Base-by-base conservation (phyloP, 208 protist genomes). In the Acanthamoeba rhysodes region DNA sequence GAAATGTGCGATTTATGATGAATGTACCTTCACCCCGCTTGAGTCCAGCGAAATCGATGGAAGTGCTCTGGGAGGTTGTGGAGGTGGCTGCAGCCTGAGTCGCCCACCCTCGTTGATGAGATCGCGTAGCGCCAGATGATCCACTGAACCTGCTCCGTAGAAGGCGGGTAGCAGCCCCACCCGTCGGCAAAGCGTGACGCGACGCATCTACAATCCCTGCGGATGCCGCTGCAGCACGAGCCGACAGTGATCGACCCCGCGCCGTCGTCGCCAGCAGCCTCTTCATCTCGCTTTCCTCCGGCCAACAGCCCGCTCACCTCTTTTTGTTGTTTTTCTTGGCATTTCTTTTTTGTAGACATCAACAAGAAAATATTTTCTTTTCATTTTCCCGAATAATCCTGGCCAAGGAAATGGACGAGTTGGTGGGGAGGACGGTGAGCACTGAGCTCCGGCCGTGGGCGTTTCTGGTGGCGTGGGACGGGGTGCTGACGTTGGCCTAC, bases 391-490 rank as follows among this genome's bases (percentile, higher is more conserved):
- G 24, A 45, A 8, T 16, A 59, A 4, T 4, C 32, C 18, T 74
- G 32, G 6, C 24, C 29, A 1, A 0, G 34, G 66, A 2, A 20
- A 84, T 92, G 85, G 85, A 92, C 12, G 41, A 41, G 34, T 41
- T 92, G 85, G 64, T 92, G 55, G 34, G 64, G 20, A 50, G 41
- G 34, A 92, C 85, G 10, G 18, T 57, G 20, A 41, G 37, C 24
- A 92, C 85, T 18, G 55, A 55, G 34, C 48, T 92, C n/a, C 59
- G 22, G 57, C 85, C 85, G 59, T 92, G 64, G 59, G 59, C 18
- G 85, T 92, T 92, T 32, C 20, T 92, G 7, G 85, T 92, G 85
- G 85, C 85, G 34, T 92, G 85, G 85, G 85, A 92, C 29, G 85
- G 85, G 0, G 85, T 92, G 59, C 57, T 92, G 37, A 74, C 85